Conservation (phyloP, 2,329 filamentous ascomycete genomes). For the Zarea fungicola region DNA sequence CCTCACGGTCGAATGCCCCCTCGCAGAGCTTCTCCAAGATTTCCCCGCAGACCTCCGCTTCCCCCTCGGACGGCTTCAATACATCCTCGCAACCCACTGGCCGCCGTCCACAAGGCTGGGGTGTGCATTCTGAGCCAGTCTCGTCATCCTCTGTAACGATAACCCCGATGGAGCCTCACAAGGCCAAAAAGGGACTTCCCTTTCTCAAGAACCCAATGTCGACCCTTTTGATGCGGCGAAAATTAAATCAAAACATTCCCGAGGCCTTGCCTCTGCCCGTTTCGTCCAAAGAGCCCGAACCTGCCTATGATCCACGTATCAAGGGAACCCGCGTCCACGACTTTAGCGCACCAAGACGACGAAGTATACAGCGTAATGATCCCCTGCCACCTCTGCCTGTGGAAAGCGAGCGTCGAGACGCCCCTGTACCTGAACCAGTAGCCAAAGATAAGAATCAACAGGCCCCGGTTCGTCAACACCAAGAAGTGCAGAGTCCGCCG, state of each 20-base stretch:
- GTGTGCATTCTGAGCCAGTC: neutral
- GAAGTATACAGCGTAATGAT: constrained; percentile 1
- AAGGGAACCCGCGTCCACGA: constrained; percentile 53
- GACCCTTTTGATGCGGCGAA: constrained; percentile 46
- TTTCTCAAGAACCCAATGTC: constrained; percentile 49
- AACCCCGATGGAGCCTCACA: constrained; percentile 22
- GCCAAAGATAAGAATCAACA: neutral
- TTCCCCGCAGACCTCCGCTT: constrained; percentile 1
- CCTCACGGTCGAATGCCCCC: neutral
- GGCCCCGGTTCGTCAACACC: neutral
- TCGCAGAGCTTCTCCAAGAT: constrained; percentile 2
- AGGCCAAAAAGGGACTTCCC: constrained; percentile 41
- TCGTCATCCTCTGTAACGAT: neutral
- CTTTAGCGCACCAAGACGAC: constrained; percentile 49
- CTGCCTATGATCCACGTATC: constrained; percentile 51
- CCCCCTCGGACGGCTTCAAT: neutral
- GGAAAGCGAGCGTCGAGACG: too few species aligned
- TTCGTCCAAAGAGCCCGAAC: constrained; percentile 29
- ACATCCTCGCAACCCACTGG: constrained; percentile 2
- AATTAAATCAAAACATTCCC: constrained; percentile 37
- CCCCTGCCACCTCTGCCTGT: neutral
- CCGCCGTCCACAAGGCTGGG: constrained; percentile 2
- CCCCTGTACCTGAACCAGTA: neutral
- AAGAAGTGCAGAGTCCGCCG: neutral
- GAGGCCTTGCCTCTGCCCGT: constrained; percentile 33